phyloP scores from a whole-genome alignment of 441 rosid species.

The Erysimum pusillum region DNA sequence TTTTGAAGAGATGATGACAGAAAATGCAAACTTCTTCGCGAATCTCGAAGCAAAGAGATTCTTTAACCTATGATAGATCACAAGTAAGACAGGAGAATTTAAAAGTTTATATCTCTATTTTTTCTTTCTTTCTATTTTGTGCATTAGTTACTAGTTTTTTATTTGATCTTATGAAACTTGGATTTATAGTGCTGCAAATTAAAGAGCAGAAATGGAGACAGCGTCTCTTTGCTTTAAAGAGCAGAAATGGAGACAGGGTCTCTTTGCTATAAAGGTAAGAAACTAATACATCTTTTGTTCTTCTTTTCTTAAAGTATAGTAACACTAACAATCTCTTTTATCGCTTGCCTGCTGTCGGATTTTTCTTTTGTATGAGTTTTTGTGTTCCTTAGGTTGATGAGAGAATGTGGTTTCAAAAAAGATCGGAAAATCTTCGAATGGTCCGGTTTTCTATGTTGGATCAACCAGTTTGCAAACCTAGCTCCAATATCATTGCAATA shows the following conservation, averaged over 20 bases:
- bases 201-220: neutral
- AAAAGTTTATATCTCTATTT: neutral
- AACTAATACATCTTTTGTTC: neutral
- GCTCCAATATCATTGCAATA: neutral
- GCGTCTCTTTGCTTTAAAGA: too few relatives aligned
- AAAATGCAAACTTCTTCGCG: neutral
- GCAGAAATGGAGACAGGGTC: too few relatives aligned
- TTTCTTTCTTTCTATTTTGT: neutral
- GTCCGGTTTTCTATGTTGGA: constrained; percentile 1
- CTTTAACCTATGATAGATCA: neutral
- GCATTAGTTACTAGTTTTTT: neutral
- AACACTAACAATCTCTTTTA: neutral
- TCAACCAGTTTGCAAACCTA: neutral
- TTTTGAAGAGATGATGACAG: neutral
- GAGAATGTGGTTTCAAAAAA: constrained; percentile 9
- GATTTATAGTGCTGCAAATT: constrained; percentile 1
- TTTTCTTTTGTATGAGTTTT: neutral
- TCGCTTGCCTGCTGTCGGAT: neutral
- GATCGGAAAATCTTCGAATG: too few relatives aligned
- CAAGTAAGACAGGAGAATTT: neutral
- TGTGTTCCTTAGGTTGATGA: neutral
- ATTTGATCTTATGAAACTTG: neutral
- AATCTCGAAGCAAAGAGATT: neutral
- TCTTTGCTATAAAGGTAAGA: neutral
- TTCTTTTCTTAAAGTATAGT: neutral